phyloP scores from a whole-genome alignment of 2,329 filamentous ascomycete species.

The Cladosporium sp. region DNA sequence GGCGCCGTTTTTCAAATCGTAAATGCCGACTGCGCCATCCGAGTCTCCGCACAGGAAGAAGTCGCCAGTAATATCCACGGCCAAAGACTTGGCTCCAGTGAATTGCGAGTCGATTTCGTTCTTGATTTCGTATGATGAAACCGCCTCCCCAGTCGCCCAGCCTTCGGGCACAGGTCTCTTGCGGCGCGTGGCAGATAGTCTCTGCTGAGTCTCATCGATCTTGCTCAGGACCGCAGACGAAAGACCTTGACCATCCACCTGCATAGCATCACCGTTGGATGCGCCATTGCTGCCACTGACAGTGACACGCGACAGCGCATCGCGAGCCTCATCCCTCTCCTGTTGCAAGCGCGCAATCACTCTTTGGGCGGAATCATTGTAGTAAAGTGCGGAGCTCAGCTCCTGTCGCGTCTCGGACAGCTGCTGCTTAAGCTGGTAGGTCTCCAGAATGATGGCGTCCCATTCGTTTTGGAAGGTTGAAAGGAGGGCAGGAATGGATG shows the following conservation, averaged over 20 bases:
- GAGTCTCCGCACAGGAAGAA: slow-evolving; percentile 69
- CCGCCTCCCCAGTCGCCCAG: slow-evolving; percentile 73
- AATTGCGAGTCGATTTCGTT: slow-evolving; percentile 54
- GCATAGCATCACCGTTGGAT: slow-evolving; percentile 76
- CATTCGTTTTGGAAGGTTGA: slow-evolving; percentile 97
- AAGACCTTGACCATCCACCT: slow-evolving; percentile 75
- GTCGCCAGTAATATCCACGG: slow-evolving; percentile 56
- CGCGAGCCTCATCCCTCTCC: slow-evolving; percentile 87
- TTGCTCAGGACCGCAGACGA: slow-evolving; percentile 65
- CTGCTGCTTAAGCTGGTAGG: slow-evolving; percentile 85
- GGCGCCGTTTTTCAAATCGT: slow-evolving; percentile 71
- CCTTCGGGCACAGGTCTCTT: slow-evolving; percentile 80
- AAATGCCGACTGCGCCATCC: slow-evolving; percentile 71
- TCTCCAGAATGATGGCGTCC: slow-evolving; percentile 88
- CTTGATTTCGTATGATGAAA: slow-evolving; percentile 56
- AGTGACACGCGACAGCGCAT: slow-evolving; percentile 80
- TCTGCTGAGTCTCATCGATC: slow-evolving; percentile 75
- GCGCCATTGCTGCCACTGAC: slow-evolving; percentile 50
- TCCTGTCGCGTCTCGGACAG: slow-evolving; percentile 87
- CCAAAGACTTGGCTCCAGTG: slow-evolving; percentile 53
- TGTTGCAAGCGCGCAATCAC: slow-evolving; percentile 88
- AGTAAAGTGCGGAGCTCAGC: slow-evolving; percentile 87
- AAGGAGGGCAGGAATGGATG: slow-evolving; percentile 90
- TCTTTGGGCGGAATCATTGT: slow-evolving; percentile 92
- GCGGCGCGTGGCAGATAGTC: slow-evolving; percentile 81